Evolutionary conservation across 2,329 filamentous ascomycete species (phyloP), one percentile per base, ranked within the genome.

Genomic region (Beauveria scarabaeidicola): DNA sequence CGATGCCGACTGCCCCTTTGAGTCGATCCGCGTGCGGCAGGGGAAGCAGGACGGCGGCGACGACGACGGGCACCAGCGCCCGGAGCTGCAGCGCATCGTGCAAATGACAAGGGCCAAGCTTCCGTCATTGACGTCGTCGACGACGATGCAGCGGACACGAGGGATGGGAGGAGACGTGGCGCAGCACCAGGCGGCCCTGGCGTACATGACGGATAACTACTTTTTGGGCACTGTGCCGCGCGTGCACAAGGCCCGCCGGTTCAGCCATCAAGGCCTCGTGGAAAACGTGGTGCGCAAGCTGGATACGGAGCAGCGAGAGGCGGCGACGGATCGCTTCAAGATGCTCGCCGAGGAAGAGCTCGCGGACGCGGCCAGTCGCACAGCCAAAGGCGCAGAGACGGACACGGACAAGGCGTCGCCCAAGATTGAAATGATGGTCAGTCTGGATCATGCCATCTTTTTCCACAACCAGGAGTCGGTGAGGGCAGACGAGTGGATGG

Each of bases 141-240:
- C 29, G 29, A 32, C 10, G 29, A 32, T 10, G 29, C 29, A 32
- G 29, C 10, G 10, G 29, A 32, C 29, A 32, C 29, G 29, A 11
- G 29, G 29, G 29, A 4, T 11, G 10, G 29, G 29, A 32, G 10
- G 15, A 8, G 57, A 54, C 3, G 25, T 15, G 32, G 50, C n/a
- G 19, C 36, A 13, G 57, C 51, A 60, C 29, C 43, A 44, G 40
- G 58, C 58, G 8, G 51, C 58, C 17, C 52, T 60, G 17, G 58
- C 58, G 38, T 60, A 51, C 52, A 55, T 60, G 51, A 51, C 58
- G 43, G 58, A 60, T 21, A 60, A 60, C n/a, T 60, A 36, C 52
- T 60, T 60, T n/a, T 36, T 60, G 13, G 51, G 58, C 3, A 56
- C 58, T 3, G 58, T 60, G 44, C 44, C 41, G 27, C 58, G 58